Percentiles rank a stretch among this genome's conserved stretches.
phyloP scores from a whole-genome alignment of 1,284 basidiomycete genomes.

The Hypsizygus ulmarius region DNA sequence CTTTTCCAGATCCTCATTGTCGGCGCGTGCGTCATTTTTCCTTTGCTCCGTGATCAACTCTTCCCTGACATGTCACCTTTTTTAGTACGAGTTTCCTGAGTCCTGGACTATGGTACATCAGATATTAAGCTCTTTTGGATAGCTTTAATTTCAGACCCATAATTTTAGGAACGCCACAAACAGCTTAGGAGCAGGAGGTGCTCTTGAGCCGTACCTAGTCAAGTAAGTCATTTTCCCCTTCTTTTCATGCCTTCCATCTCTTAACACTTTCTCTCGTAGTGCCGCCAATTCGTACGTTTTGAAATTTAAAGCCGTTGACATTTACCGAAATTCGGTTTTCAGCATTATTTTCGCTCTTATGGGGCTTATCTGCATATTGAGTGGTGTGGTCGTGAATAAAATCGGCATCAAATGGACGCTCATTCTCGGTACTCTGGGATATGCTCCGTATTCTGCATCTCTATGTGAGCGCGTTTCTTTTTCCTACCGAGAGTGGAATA shows the following conservation, averaged over 20 bases:
- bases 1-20: conserved; percentile 18
- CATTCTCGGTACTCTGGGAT: conserved; percentile 19
- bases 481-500: background rate
- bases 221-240: conserved; percentile 7
- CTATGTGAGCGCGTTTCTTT: conserved; percentile 12
- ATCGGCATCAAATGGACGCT: conserved; percentile 21
- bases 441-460: conserved; percentile 19
- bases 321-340: background rate
- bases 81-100: conserved; percentile 18
- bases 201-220: conserved; percentile 20
- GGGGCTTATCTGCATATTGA: conserved; percentile 19
- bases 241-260: no score
- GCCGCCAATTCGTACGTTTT: conserved; percentile 17
- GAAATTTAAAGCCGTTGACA: background rate
- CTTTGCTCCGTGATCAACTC: background rate
- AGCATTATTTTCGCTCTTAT: conserved; percentile 22
- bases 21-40: conserved; percentile 14
- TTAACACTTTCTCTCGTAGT: conserved; percentile 3
- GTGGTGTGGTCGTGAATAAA: conserved; percentile 18
- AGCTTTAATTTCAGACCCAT: background rate
- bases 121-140: background rate
- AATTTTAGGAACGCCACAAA: conserved; percentile 19
- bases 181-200: conserved; percentile 20
- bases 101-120: conserved; percentile 17
- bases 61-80: background rate